Evolutionary conservation across 2,329 filamentous ascomycete genomes (phyloP).

Genomic region (Fusarium chaquense): DNA sequence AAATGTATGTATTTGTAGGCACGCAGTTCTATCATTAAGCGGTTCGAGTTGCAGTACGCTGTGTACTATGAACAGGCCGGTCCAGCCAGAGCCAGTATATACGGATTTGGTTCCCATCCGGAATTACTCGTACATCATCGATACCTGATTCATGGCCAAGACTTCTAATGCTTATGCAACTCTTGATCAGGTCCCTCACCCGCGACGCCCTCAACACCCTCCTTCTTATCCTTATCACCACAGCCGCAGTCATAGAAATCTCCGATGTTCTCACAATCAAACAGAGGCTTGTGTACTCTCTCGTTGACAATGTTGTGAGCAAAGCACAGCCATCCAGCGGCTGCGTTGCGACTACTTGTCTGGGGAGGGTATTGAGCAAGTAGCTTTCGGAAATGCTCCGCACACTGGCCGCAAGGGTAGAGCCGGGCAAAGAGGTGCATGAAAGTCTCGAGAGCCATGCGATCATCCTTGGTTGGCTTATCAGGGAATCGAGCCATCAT

Average conservation of each 20-base stretch:
- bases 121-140: constrained; percentile 20
- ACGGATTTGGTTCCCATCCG: constrained; percentile 8
- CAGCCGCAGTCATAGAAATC: constrained; percentile 80
- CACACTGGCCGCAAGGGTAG: constrained; percentile 78
- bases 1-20: background rate
- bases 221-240: constrained; percentile 69
- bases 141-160: background rate
- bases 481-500: constrained; percentile 78
- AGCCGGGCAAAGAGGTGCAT: constrained; percentile 75
- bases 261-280: constrained; percentile 75
- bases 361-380: constrained; percentile 74
- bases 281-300: constrained; percentile 69
- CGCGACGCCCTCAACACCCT: constrained; percentile 43
- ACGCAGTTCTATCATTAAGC: background rate
- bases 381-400: constrained; percentile 73
- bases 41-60: background rate
- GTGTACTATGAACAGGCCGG: constrained; percentile 26
- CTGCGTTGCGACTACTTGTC: constrained; percentile 71
- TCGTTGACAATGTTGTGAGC: constrained; percentile 77
- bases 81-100: constrained; percentile 41
- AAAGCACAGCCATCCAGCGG: constrained; percentile 76
- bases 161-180: constrained; percentile 40
- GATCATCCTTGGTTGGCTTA: constrained; percentile 71
- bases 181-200: constrained; percentile 31
- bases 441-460: constrained; percentile 72